phyloP scores from a whole-genome alignment of 495 filamentous ascomycete genomes.

The Corynascus novoguineensis region DNA sequence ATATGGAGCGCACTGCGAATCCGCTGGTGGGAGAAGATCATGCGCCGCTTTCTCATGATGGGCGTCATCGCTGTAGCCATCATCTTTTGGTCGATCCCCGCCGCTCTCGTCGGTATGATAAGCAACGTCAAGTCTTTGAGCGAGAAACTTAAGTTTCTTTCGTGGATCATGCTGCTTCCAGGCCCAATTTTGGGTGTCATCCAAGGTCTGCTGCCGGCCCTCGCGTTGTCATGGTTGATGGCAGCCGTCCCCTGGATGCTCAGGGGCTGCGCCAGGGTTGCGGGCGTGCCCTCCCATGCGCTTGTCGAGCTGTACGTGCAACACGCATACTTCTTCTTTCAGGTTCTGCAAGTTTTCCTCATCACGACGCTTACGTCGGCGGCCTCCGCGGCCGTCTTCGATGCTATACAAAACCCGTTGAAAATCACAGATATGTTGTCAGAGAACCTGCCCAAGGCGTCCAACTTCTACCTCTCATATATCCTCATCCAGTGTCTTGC shows the following conservation, averaged over 20 bases:
- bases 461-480: constrained; percentile 88
- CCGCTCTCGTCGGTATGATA: constrained; percentile 68
- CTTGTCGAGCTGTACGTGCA: constrained; percentile 72
- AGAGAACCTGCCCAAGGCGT: constrained; percentile 66
- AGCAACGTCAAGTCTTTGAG: constrained; percentile 71
- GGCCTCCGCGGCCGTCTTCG: constrained; percentile 55
- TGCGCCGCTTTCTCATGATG: constrained; percentile 60
- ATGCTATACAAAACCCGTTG: constrained; percentile 58
- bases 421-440: constrained; percentile 59
- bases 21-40: constrained; percentile 71
- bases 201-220: constrained; percentile 68
- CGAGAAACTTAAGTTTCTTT: constrained; percentile 55
- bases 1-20: constrained; percentile 81
- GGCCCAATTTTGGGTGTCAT: constrained; percentile 62
- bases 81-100: constrained; percentile 88
- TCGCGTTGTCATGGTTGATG: constrained; percentile 73
- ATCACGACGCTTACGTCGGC: constrained; percentile 72
- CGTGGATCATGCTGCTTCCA: constrained; percentile 65
- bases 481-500: constrained; percentile 80
- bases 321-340: constrained; percentile 80
- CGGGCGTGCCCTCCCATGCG: constrained; percentile 65
- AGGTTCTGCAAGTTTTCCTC: constrained; percentile 87
- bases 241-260: constrained; percentile 73
- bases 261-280: constrained; percentile 63
- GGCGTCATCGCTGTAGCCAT: constrained; percentile 62